Conservation (phyloP, 108 stramenopile species). For the Tribonema minus region DNA sequence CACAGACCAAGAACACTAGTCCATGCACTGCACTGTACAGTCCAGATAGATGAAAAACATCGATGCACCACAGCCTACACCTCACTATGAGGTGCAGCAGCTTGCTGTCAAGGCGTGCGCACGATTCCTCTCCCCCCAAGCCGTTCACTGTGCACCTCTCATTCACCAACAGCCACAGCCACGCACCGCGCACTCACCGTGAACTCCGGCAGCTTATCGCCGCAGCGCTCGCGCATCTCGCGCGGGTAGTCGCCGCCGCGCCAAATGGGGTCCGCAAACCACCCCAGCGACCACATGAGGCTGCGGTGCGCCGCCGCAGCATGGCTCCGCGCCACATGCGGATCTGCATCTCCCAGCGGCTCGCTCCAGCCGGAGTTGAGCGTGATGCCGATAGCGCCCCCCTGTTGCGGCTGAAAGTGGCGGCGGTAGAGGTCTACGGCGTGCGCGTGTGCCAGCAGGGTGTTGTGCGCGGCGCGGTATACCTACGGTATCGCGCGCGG, state of each 20-base stretch:
- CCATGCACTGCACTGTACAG: too few relatives aligned
- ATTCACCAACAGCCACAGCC: too few relatives aligned
- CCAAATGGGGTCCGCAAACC: slow-evolving; percentile 28
- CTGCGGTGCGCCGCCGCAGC: slow-evolving; percentile 71
- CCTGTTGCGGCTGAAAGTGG: slow-evolving; percentile 55
- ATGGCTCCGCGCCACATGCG: slow-evolving; percentile 2
- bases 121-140: too few relatives aligned
- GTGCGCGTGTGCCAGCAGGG: slow-evolving; percentile 75
- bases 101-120: too few relatives aligned
- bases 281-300: slow-evolving; percentile 78
- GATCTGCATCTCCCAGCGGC: slow-evolving; percentile 48
- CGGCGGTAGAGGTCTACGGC: slow-evolving; percentile 68
- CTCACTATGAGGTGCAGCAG: too few relatives aligned
- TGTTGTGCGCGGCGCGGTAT: slow-evolving; percentile 74
- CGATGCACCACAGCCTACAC: too few relatives aligned
- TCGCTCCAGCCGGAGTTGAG: slow-evolving; percentile 71
- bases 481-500: too few relatives aligned
- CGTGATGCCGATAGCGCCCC: slow-evolving; percentile 72
- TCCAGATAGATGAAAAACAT: too few relatives aligned
- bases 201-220: slow-evolving; percentile 65
- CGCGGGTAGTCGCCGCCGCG: slow-evolving; percentile 75
- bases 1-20: too few relatives aligned
- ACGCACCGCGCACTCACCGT: too few relatives aligned
- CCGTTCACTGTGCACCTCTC: too few relatives aligned
- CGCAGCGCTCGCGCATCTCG: slow-evolving; percentile 64